These are phyloP conservation scores for Nothophaeocryptopus gaeumannii DNA, from an alignment of 2,329 filamentous ascomycete species.

Conservation along the genomic window DNA sequence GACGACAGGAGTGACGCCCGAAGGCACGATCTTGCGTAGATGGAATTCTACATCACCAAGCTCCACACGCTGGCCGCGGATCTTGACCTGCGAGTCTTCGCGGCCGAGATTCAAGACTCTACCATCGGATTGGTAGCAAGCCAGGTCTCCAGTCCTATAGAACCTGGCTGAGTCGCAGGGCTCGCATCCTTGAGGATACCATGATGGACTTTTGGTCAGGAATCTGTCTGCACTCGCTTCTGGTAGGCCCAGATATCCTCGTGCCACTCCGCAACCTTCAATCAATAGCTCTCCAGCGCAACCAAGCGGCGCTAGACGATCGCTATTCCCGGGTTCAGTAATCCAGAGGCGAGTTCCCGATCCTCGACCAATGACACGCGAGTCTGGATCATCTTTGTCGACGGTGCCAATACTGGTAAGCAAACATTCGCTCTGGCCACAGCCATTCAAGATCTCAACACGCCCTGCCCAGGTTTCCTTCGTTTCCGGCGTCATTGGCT, in stretches of 20 bases:
- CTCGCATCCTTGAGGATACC: background rate
- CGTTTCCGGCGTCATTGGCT: background rate
- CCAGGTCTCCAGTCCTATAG: conserved; percentile 27
- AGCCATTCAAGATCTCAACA: background rate
- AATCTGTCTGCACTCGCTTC: background rate
- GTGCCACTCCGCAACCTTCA: conserved; percentile 43
- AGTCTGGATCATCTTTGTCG: background rate
- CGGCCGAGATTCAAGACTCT: conserved; percentile 20
- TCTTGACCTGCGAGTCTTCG: conserved; percentile 24
- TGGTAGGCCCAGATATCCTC: conserved; percentile 38
- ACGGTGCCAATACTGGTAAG: background rate
- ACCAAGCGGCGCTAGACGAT: conserved; percentile 40
- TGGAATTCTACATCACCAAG: conserved; percentile 51
- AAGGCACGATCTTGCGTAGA: conserved; percentile 16
- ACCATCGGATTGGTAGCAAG: conserved; percentile 24
- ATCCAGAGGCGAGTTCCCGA: conserved; percentile 28
- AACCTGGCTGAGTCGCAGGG: background rate
- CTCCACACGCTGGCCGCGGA: conserved; percentile 62
- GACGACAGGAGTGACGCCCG: conserved; percentile 34
- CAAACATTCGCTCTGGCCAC: background rate
- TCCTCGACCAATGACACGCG: background rate
- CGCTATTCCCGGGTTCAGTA: conserved; percentile 26
- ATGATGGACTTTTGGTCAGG: background rate
- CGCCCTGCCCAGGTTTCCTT: background rate
- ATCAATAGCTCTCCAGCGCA: conserved; percentile 44